phyloP scores from a whole-genome alignment of 441 rosid species.

The Populus hybrid region DNA sequence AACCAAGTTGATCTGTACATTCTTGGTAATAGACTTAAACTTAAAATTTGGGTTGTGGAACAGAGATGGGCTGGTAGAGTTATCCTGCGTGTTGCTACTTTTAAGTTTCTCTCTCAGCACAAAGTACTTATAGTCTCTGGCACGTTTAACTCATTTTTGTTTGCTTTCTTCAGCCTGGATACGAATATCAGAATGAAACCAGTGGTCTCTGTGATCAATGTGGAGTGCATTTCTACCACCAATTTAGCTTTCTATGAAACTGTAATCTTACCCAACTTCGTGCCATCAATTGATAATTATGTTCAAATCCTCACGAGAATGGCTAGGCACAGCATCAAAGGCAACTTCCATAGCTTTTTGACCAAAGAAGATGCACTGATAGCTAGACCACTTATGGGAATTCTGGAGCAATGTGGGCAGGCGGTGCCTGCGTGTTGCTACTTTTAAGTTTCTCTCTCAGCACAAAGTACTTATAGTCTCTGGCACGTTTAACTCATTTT shows the following conservation, averaged over 20 bases:
- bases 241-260: slow-evolving; percentile 35
- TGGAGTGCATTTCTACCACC: slow-evolving; percentile 24
- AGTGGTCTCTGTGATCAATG: slow-evolving; percentile 34
- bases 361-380: slow-evolving; percentile 31
- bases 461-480: not conserved
- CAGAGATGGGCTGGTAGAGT: not conserved
- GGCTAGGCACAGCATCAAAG: slow-evolving; percentile 45
- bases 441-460: not conserved
- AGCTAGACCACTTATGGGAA: slow-evolving; percentile 37
- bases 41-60: not conserved
- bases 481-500: not conserved
- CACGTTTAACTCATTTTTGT: not conserved
- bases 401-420: slow-evolving; percentile 55
- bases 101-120: not conserved
- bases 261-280: slow-evolving; percentile 46
- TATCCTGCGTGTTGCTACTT: not conserved
- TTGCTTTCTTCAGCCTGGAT: slow-evolving; percentile 25
- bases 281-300: slow-evolving; percentile 31
- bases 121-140: not conserved
- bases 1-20: not conserved
- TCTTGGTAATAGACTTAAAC: not conserved
- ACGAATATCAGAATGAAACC: slow-evolving; percentile 26
- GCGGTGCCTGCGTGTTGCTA: slow-evolving; percentile 25
- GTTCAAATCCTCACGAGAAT: slow-evolving; percentile 46
- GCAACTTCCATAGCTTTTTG: slow-evolving; percentile 48